Conservation (phyloP, 768 basidiomycete species). For the Boletales sp. region DNA sequence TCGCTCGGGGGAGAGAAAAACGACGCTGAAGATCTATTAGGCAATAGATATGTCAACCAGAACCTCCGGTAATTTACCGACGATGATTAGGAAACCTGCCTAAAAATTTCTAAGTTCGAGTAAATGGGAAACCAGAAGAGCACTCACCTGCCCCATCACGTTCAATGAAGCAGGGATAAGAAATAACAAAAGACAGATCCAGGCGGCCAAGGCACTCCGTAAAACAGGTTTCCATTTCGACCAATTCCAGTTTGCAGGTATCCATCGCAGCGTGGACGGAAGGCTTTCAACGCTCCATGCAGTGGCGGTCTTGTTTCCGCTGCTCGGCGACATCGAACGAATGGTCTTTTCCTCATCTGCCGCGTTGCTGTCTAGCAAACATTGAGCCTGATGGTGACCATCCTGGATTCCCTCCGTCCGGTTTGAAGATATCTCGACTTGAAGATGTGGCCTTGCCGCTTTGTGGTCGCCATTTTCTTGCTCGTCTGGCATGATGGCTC, state of each 20-base stretch:
- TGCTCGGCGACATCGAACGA: not conserved
- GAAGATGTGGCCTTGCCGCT: conserved; percentile 4
- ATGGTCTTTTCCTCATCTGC: not conserved
- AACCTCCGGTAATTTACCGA: conserved; percentile 39
- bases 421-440: conserved; percentile 1
- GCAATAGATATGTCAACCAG: not conserved
- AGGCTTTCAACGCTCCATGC: conserved; percentile 9
- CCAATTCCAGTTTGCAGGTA: conserved; percentile 54
- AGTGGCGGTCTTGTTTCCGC: not conserved
- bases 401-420: not conserved
- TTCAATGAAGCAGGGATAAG: conserved; percentile 47
- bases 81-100: conserved; percentile 64
- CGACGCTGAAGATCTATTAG: conserved; percentile 37
- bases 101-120: conserved; percentile 21
- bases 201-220: conserved; percentile 59
- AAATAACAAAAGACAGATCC: conserved; percentile 58
- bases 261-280: conserved; percentile 47
- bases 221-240: conserved; percentile 60
- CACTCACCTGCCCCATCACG: conserved; percentile 54
- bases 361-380: not conserved
- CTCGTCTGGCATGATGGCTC: conserved; percentile 8
- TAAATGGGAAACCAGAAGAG: not conserved
- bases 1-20: conserved; percentile 67
- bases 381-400: not conserved
- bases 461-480: not conserved